Percentiles rank a stretch among this genome's conserved stretches.
phyloP scores from a whole-genome alignment of 805 yeast species.

The Blastobotrys peoriensis region DNA sequence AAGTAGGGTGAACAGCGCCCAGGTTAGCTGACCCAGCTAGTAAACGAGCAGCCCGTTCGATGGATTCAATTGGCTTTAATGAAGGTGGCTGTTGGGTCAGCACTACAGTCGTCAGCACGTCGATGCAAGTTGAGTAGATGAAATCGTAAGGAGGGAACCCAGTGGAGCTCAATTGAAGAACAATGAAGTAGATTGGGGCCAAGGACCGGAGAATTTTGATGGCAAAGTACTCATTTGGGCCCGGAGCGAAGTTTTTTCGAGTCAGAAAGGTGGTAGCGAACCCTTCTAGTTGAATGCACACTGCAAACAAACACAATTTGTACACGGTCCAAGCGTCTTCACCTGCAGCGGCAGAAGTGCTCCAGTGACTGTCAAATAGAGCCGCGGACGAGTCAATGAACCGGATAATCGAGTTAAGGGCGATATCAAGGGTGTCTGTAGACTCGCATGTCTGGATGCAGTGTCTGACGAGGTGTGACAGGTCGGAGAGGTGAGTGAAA shows the following conservation, averaged over 20 bases:
- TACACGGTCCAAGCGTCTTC: slow-evolving; percentile 15
- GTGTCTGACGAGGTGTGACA: slow-evolving; percentile 13
- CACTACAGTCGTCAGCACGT: slow-evolving; percentile 24
- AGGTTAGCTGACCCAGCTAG: slow-evolving; percentile 29
- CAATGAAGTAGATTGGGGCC: slow-evolving; percentile 22
- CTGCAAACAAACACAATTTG: slow-evolving; percentile 21
- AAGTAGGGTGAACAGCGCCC: slow-evolving; percentile 19
- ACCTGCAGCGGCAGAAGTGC: not conserved
- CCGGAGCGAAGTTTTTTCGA: not conserved
- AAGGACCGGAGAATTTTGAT: slow-evolving; percentile 18
- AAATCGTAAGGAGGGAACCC: slow-evolving; percentile 46
- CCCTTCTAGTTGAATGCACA: slow-evolving; percentile 24
- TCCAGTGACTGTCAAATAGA: not conserved
- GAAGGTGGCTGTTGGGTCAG: slow-evolving; percentile 25
- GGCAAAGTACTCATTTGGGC: slow-evolving; percentile 12
- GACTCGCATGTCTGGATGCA: slow-evolving; percentile 1
- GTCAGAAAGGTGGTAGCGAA: slow-evolving; percentile 16
- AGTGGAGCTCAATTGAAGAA: slow-evolving; percentile 18
- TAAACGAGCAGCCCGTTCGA: slow-evolving; percentile 22
- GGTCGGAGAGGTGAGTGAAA: slow-evolving; percentile 11
- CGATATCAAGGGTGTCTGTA: slow-evolving; percentile 7
- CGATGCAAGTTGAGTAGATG: slow-evolving; percentile 46
- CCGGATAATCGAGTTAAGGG: slow-evolving; percentile 1
- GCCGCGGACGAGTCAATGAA: not conserved
- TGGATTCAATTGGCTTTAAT: too few relatives aligned